Evolutionary conservation across 2,329 filamentous ascomycete genomes (phyloP), one percentile per base, ranked within the genome.

Genomic region (Penicillium sp.): DNA sequence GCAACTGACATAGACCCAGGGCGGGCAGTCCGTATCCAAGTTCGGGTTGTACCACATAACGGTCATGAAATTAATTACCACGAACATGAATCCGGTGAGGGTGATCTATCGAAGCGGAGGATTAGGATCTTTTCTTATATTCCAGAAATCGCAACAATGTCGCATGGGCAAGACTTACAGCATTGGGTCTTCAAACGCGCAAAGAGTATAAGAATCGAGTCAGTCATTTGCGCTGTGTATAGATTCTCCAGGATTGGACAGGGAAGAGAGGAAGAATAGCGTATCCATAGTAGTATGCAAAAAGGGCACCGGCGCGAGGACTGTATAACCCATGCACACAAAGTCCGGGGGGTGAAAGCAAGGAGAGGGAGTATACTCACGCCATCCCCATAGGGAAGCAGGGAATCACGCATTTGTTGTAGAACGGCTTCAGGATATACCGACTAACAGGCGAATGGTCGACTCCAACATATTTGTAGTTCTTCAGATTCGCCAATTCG

Each of bases 371-470:
- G 39, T 50, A 51, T 50, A 83, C 83, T 80, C 72, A 86, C 74
- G 94, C 94, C 92, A 99, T 97, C 73, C 82, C 89, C 86, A 96
- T 90, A 44, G 94, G 94, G 74, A 99, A 97, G 77, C 88, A 89
- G 62, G 93, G 87, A 79, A 99, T 96, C 70, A 96, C 93, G 65
- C 94, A 83, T 78, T 96, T 88, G 70, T 87, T 95, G 82, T 97
- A 99, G 78, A 97, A 99, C 8, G 94, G 94, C 82, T 99, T 97
- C 69, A 99, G 81, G 64, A 99, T 85, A 79, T 97, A 97, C 75
- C 88, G 90, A 63, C 92, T 97, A 40, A 91, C 82, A 60, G 97
- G 81, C 58, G 92, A 96, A 75, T 90, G 90, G 77, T 99, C 94
- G 69, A 97, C 90, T 56, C 86, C 85, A 40, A 89, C 91, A 82